Percentiles rank a stretch among this genome's conserved stretches.
Conservation (phyloP, 2,329 filamentous ascomycete genomes). For the Diaporthe vexans region DNA sequence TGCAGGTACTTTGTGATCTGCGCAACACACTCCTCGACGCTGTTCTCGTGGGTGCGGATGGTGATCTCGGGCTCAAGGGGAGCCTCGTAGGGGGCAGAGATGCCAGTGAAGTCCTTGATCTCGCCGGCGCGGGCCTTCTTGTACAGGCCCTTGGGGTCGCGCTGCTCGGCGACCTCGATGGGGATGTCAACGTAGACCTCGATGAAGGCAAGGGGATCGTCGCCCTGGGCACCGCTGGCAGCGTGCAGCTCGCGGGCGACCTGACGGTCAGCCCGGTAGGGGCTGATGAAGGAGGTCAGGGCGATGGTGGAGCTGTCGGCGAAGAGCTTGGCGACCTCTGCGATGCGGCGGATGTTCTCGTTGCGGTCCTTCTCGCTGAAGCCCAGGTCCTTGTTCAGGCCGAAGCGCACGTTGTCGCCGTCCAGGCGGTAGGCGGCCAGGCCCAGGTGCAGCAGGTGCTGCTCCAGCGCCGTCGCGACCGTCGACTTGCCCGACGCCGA, state of each 20-base stretch:
- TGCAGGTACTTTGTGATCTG: slow-evolving; percentile 87
- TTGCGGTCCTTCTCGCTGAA: slow-evolving; percentile 94
- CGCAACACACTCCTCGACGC: slow-evolving; percentile 88
- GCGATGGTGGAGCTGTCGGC: slow-evolving; percentile 90
- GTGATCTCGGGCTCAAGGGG: slow-evolving; percentile 89
- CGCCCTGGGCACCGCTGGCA: slow-evolving; percentile 65
- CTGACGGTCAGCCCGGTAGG: slow-evolving; percentile 88
- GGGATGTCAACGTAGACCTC: slow-evolving; percentile 96
- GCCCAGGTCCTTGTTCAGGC: slow-evolving; percentile 96
- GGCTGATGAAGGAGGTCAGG: slow-evolving; percentile 96
- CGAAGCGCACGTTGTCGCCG: slow-evolving; percentile 98
- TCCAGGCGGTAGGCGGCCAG: slow-evolving; percentile 92
- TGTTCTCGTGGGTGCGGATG: slow-evolving; percentile 84
- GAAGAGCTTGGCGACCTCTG: slow-evolving; percentile 97
- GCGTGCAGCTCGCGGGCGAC: slow-evolving; percentile 86
- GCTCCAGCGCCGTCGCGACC: slow-evolving; percentile 95
- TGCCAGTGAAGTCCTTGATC: slow-evolving; percentile 98
- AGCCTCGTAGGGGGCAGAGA: slow-evolving; percentile 94
- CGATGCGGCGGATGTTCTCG: slow-evolving; percentile 97
- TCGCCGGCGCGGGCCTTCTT: slow-evolving; percentile 95
- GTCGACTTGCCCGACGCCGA: slow-evolving; percentile 98
- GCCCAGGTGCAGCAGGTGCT: slow-evolving; percentile 90
- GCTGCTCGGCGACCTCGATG: slow-evolving; percentile 91
- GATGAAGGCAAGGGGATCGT: slow-evolving; percentile 86
- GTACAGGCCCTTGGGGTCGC: slow-evolving; percentile 97